Evolutionary conservation across 495 filamentous ascomycete species (phyloP), one percentile per base, ranked within the genome.

Genomic region (Astrothelium subdiscretum): DNA sequence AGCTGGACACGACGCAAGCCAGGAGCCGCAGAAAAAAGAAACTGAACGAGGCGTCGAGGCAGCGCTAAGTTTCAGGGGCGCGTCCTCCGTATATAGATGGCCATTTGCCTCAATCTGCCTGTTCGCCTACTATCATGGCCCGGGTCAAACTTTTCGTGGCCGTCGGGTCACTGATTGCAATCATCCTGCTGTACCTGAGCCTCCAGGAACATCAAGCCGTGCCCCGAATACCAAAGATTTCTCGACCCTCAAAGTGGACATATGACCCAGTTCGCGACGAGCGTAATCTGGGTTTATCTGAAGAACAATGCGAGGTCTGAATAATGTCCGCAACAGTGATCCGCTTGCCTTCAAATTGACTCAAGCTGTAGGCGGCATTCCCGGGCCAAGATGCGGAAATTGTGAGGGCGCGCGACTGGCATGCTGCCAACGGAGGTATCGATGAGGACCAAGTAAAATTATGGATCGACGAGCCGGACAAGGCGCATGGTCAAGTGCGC

Each of bases 261-360:
- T 67, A 43, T 52, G 27, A 59, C 42, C 13, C 51, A 15, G 31
- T 44, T 10, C 62, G 59, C 32, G 62, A 67, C 52, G 48, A 32
- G 26, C 27, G 62, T 13, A 64, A 65, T 60, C 18, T 35, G 27
- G 65, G 59, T 1, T 58, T 67, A 27, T 62, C 38, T n/a, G 22
- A 51, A 10, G 31, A 22, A 31, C 66, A 66, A 27, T 68, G 66
- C 59, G 38, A 58, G 31, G 48, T 54, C 8, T 29, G 48, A 20
- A 15, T 15, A 5, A 5, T 48, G 5, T 5, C n/a, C 10, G n/a
- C 43, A 0, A 5, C 43, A n/a, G n/a, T n/a, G n/a, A n/a, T n/a
- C n/a, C n/a, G n/a, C n/a, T n/a, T n/a, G n/a, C n/a, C n/a, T n/a
- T n/a, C n/a, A n/a, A n/a, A n/a, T n/a, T n/a, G n/a, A n/a, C n/a